These are phyloP conservation scores for Halophytophthora polymorphica DNA, from an alignment of 352 stramenopile species.

Conservation along the genomic window DNA sequence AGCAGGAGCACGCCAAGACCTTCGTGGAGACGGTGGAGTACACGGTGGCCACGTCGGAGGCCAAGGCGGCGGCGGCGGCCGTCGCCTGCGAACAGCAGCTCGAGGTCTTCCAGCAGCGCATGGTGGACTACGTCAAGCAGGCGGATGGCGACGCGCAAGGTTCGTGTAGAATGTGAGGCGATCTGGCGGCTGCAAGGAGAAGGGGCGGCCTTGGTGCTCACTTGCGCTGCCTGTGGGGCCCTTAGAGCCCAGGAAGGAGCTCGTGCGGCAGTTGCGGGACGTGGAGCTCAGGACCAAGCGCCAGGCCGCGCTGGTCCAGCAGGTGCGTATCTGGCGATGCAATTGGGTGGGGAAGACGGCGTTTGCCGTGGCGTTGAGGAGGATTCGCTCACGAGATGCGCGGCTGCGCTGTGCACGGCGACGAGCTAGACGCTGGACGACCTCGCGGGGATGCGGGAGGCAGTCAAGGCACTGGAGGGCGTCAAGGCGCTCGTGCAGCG, in stretches of 20 bases:
- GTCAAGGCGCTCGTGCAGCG: conserved; percentile 26
- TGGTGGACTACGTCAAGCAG: conserved; percentile 46
- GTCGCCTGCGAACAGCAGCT: conserved; percentile 28
- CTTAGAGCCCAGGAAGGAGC: conserved; percentile 34
- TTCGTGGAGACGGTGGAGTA: conserved; percentile 50
- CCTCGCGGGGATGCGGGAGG: conserved; percentile 19
- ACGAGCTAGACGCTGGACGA: conserved; percentile 21
- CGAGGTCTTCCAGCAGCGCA: conserved; percentile 46
- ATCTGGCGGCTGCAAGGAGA: not conserved
- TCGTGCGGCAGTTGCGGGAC: conserved; percentile 38
- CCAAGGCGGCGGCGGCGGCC: conserved; percentile 18
- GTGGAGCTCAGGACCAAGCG: conserved; percentile 43
- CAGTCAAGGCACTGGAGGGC: conserved; percentile 30
- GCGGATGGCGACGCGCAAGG: conserved; percentile 42
- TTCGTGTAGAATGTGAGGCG: conserved; percentile 7
- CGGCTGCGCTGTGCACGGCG: not conserved
- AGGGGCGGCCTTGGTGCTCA: too few relatives aligned
- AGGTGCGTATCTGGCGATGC: conserved; percentile 16
- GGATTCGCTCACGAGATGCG: not conserved
- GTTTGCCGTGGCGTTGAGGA: too few relatives aligned
- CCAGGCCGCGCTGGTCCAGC: conserved; percentile 38
- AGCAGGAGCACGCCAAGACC: conserved; percentile 41
- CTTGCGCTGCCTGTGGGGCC: not conserved
- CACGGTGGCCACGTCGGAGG: conserved; percentile 23
- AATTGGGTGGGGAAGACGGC: too few relatives aligned